phyloP scores from a whole-genome alignment of 371 early-diverging fungal genomes.

The Lichtheimia hyalospora region DNA sequence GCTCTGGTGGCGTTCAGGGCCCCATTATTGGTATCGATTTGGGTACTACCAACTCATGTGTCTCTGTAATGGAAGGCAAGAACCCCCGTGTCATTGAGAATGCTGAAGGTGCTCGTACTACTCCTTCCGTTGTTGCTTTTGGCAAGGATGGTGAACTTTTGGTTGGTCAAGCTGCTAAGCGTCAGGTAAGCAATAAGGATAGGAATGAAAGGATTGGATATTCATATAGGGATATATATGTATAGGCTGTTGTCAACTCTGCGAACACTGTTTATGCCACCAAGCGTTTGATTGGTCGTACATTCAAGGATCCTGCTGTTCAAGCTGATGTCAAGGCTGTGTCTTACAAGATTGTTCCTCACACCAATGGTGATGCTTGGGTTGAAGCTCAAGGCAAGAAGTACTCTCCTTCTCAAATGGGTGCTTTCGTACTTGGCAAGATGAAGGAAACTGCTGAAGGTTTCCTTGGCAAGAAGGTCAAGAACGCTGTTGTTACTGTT shows the following conservation, averaged over 20 bases:
- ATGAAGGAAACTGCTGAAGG: conserved; percentile 91
- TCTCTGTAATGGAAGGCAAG: conserved; percentile 97
- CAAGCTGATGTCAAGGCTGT: conserved; percentile 84
- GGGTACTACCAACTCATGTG: conserved; percentile 99
- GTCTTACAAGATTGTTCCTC: conserved; percentile 86
- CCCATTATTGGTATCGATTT: conserved; percentile 99
- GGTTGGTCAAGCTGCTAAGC: conserved; percentile 96
- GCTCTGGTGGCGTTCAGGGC: conserved; percentile 83
- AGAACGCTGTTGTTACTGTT: conserved; percentile 91
- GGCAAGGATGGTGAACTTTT: conserved; percentile 89
- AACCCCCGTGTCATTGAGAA: conserved; percentile 97
- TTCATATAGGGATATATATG: neutral
- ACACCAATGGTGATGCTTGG: conserved; percentile 94
- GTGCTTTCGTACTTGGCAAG: conserved; percentile 90
- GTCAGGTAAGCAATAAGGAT: conserved; percentile 63
- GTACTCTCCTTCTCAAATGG: conserved; percentile 96
- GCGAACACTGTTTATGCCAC: conserved; percentile 91
- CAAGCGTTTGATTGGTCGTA: conserved; percentile 96
- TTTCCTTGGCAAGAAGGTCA: conserved; percentile 82
- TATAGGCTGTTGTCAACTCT: conserved; percentile 87
- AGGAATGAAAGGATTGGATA: neutral
- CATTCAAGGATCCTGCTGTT: conserved; percentile 84
- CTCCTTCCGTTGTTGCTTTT: conserved; percentile 97
- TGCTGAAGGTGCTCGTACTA: conserved; percentile 94
- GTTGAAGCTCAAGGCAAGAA: conserved; percentile 87